Evolutionary conservation across 106 monocot species (phyloP), one percentile per base, ranked within the genome.

Genomic region (Narthecium ossifragum): DNA sequence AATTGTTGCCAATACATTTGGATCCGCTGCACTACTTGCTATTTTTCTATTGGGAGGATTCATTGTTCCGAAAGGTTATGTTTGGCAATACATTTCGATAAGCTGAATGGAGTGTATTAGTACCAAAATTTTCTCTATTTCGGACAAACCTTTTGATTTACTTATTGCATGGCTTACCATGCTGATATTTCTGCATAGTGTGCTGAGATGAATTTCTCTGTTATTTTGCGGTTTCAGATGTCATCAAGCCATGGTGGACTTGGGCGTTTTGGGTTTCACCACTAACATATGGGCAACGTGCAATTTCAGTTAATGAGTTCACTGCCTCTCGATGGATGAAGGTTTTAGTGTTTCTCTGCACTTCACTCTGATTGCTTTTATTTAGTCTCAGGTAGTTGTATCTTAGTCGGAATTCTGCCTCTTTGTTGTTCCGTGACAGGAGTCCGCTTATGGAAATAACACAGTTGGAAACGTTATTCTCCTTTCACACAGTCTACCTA

Each of bases 1-100:
- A 25, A 50, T 61, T 26, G 22, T 74, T 14, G 70, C 80, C 28
- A 80, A 74, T 57, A 80, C 80, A 46, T 80, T 75, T 71, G 80
- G 74, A 31, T 75, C 80, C 60, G 65, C 61, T 65, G 70, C 70
- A 52, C 10, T 80, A n/a, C 34, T 80, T 13, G 75, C 45, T 20
- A 57, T 80, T 33, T 61, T 75, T 65, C 31, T 75, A 22, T 51
- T 75, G 59, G 75, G 75, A 40, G 73, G 74, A 43, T 80, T 80
- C 53, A 60, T 78, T 53, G 25, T 78, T 55, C 77, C 77, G 24
- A 78, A 67, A 67, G 66, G 77, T 78, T 53, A 53, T 39, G 17
- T n/a, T n/a, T n/a, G n/a, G n/a, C n/a, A n/a, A n/a, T n/a, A n/a
- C n/a, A n/a, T n/a, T n/a, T n/a, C n/a, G n/a, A n/a, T n/a, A n/a